Base-by-base conservation (phyloP, 2,329 filamentous ascomycete genomes). In the Blumeria graminis region DNA sequence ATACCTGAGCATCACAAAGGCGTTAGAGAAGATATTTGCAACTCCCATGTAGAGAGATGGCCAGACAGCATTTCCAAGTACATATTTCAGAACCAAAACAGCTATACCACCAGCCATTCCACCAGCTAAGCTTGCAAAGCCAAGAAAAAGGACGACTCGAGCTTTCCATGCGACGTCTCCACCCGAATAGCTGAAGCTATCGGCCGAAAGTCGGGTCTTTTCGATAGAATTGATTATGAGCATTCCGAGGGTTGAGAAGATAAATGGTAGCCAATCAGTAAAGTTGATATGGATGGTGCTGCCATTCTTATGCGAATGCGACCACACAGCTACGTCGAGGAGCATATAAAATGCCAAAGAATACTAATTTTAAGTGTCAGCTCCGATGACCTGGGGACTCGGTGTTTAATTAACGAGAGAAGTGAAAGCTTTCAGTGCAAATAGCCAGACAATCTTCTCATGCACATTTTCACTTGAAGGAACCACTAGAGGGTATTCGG, bases 171-270 rank as follows among this genome's bases (percentile, higher is more conserved):
- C 79, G 33, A 84, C 79, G 11, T 77, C 77, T 53, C 71, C 74
- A 52, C 80, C 78, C 58, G 72, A 74, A 68, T 82, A 81, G 60
- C 73, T 75, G 67, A 80, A 80, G 57, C 71, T 75, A 69, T 84
- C 78, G 63, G 76, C 72, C 62, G 76, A 77, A 60, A 83, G 72
- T 56, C 80, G 75, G 58, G 77, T 71, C 69, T 83, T 82, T 70
- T 82, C 78, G 60, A 82, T 78, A 62, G 74, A 77, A 72, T 83
- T 82, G 72, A 82, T 82, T 67, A 82, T 82, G 58, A 83, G 73
- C 78, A 83, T 82, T 60, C 80, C 80, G 60, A 82, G 71, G 60
- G 75, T 74, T 61, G 75, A 78, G 71, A 82, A 82, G 67, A 82
- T 75, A 61, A 83, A 73, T 55, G 80, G 79, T 60, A 82, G 75